Evolutionary conservation across 2,329 filamentous ascomycete species (phyloP), one percentile per base, ranked within the genome.

Genomic region (Colletotrichum somersetense): DNA sequence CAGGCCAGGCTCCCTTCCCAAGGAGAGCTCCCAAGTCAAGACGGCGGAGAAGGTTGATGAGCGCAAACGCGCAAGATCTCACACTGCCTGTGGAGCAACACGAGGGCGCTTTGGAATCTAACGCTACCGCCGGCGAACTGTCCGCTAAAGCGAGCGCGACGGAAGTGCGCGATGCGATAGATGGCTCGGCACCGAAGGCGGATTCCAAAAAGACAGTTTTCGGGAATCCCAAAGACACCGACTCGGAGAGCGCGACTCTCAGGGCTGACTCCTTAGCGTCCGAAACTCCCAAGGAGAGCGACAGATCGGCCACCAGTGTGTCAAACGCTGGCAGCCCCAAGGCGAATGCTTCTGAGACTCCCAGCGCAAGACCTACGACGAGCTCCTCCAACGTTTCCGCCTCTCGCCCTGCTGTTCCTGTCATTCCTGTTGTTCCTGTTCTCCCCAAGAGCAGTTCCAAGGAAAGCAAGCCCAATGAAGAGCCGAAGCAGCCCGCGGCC

Each of bases 1-100:
- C 79, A 42, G 86, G 87, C 4, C 85, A 88, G 42, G 75, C 80
- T 38, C 81, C 83, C 12, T 91, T 89, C 76, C 89, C 89, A 16
- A 76, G 75, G 61, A 78, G 78, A 76, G 77, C 78, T 40, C 74
- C 76, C 14, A 82, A 80, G 52, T 79, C 74, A 44, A 75, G 67
- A 66, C 63, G 66, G 46, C 84, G 82, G 74, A 86, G 85, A 78
- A 86, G 82, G 75, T 79, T 78, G 8, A 74, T 85, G 30, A 79
- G 78, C 23, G 77, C 80, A 8, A 78, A 83, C 50, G 79, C 79
- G 6, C 76, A 81, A 44, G 76, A 80, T 18, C 80, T 89, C 0
- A 84, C 85, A 59, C 77, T 85, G 2, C 86, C 85, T 23, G 76
- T 78, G 35, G 83, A 81, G 53, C 82, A 82, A 66, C 79, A 82